A percentile compares a stretch with the other conserved stretches of the same genome.
phyloP scores from a whole-genome alignment of 2,329 filamentous ascomycete genomes.

The Arthrobotrys pseudoclavata region DNA sequence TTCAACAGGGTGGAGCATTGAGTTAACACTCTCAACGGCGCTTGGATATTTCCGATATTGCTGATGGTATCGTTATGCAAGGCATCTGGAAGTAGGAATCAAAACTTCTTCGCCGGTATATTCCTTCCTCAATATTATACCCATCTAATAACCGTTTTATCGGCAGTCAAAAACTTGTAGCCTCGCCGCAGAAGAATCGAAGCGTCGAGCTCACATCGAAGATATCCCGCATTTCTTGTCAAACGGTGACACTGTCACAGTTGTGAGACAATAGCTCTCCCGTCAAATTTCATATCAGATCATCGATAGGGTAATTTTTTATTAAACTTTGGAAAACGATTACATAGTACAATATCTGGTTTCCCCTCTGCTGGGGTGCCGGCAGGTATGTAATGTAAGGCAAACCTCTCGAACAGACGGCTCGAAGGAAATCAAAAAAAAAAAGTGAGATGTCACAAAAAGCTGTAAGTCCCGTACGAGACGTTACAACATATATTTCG shows the following conservation, averaged over 20 bases:
- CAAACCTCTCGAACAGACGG: not conserved
- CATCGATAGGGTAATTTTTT: too few species aligned
- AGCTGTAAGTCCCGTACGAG: not conserved
- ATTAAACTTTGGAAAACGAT: too few species aligned
- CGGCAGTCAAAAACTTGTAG: not conserved
- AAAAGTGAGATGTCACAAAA: constrained; percentile 1
- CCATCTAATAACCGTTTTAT: too few species aligned
- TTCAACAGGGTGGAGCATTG: too few species aligned
- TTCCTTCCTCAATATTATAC: too few species aligned
- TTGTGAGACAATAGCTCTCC: not conserved
- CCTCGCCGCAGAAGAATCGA: not conserved
- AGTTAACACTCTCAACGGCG: too few species aligned
- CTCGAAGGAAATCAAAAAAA: not conserved
- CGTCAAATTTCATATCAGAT: not conserved
- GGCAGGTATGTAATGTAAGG: not conserved
- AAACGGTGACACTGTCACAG: not conserved
- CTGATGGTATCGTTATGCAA: too few species aligned
- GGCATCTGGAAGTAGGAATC: too few species aligned
- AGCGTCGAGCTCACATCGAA: not conserved
- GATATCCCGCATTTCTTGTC: too few species aligned
- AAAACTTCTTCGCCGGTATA: too few species aligned
- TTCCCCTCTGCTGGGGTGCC: not conserved
- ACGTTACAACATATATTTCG: not conserved
- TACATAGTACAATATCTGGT: not conserved
- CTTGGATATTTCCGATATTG: too few species aligned